These are phyloP conservation scores for Haplographium delicatum DNA, from an alignment of 495 filamentous ascomycete genomes.

Conservation along the genomic window DNA sequence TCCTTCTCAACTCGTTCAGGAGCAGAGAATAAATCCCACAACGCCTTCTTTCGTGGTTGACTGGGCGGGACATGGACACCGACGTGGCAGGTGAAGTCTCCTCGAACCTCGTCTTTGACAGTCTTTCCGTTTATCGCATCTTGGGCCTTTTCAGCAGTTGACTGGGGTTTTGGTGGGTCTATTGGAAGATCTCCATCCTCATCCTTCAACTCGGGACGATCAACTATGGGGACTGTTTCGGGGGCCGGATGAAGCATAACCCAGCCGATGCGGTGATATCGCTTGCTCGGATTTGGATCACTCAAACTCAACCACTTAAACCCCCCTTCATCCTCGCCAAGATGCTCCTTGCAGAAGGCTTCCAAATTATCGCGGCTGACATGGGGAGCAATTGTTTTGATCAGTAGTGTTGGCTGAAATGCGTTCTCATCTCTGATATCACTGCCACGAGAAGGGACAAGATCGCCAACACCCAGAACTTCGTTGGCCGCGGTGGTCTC, in stretches of 20 bases:
- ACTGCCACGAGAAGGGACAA: constrained; percentile 72
- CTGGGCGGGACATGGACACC: constrained; percentile 87
- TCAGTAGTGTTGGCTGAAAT: constrained; percentile 83
- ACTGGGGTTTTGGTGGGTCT: constrained; percentile 37
- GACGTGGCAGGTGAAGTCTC: constrained; percentile 95
- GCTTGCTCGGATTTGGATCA: constrained; percentile 94
- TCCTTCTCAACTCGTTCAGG: constrained; percentile 86
- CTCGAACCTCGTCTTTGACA: constrained; percentile 85
- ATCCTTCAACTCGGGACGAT: constrained; percentile 26
- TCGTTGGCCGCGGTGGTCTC: constrained; percentile 86
- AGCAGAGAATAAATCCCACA: constrained; percentile 93
- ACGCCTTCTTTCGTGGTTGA: constrained; percentile 86
- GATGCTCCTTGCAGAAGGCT: constrained; percentile 83
- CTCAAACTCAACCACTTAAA: constrained; percentile 90
- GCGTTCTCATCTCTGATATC: constrained; percentile 80
- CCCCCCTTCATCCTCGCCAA: constrained; percentile 78
- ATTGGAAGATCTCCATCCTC: constrained; percentile 59
- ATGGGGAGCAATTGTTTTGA: constrained; percentile 96
- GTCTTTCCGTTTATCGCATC: constrained; percentile 94
- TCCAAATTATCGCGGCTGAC: constrained; percentile 93
- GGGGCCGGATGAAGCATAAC: constrained; percentile 83
- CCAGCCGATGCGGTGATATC: constrained; percentile 97
- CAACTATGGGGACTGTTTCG: constrained; percentile 52
- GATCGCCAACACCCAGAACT: constrained; percentile 83
- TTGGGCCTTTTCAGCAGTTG: constrained; percentile 76